Evolutionary conservation across 768 basidiomycete species (phyloP).

Genomic region (Postia placenta): DNA sequence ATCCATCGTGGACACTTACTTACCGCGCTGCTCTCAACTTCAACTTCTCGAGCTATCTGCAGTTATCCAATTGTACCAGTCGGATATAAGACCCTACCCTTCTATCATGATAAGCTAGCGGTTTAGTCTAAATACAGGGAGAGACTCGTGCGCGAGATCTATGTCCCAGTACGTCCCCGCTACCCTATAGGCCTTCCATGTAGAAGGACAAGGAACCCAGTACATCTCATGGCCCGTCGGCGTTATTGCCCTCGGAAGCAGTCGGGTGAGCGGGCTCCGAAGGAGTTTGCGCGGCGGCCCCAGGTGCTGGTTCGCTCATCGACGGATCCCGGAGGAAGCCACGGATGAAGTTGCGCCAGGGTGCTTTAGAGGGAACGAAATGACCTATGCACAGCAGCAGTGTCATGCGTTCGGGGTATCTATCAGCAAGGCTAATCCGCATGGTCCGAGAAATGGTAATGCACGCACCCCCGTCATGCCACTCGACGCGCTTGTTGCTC

Average conservation of each 20-base stretch:
- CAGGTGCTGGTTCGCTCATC: slow-evolving; percentile 41
- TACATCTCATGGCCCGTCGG: background rate
- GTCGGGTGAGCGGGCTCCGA: slow-evolving; percentile 46
- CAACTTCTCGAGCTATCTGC: too few species aligned
- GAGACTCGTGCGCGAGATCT: background rate
- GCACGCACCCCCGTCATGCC: slow-evolving; percentile 72
- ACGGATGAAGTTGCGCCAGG: slow-evolving; percentile 71
- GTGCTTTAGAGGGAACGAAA: slow-evolving; percentile 73
- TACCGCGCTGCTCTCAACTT: too few species aligned
- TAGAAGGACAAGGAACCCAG: too few species aligned
- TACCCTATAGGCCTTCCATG: background rate
- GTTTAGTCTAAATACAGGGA: background rate
- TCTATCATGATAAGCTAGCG: slow-evolving; percentile 4
- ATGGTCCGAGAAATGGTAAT: background rate
- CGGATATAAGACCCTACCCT: background rate
- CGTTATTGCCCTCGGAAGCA: background rate
- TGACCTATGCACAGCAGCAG: slow-evolving; percentile 47
- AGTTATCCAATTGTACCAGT: too few species aligned
- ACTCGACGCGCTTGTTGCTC: slow-evolving; percentile 55
- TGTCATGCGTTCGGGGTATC: background rate
- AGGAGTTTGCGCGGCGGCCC: slow-evolving; percentile 23
- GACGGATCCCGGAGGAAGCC: slow-evolving; percentile 55
- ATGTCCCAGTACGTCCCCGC: background rate
- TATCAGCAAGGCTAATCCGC: background rate
- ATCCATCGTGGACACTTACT: too few species aligned